Conservation (phyloP, 208 protist species). For the Trypanosoma boissoni region DNA sequence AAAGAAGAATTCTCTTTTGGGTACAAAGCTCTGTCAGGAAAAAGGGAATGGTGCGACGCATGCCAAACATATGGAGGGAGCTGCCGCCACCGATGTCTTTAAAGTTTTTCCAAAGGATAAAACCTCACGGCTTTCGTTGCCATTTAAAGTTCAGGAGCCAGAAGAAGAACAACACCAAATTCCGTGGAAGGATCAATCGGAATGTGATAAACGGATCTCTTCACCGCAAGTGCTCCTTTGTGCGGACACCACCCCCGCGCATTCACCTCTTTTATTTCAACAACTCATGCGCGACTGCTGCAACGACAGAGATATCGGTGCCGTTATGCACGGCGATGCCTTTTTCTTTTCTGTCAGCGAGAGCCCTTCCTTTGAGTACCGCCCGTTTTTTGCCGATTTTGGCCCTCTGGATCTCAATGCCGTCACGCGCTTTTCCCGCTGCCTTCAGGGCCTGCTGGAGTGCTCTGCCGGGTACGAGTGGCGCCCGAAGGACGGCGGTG, state of each 20-base stretch:
- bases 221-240: neutral
- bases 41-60: neutral
- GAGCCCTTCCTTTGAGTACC: constrained; percentile 68
- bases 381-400: constrained; percentile 92
- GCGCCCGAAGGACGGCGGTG: neutral
- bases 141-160: too few relatives aligned
- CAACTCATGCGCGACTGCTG: constrained; percentile 12
- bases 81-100: neutral
- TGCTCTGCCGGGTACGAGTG: constrained; percentile 25
- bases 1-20: neutral
- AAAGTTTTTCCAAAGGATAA: neutral
- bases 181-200: neutral
- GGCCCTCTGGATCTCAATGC: constrained; percentile 87
- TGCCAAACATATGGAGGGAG: neutral
- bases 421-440: constrained; percentile 63
- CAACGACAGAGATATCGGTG: constrained; percentile 4
- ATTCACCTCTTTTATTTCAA: constrained; percentile 4
- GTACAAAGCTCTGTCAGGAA: neutral
- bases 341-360: constrained; percentile 43
- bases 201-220: too few relatives aligned
- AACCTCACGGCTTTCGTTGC: neutral
- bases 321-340: constrained; percentile 24
- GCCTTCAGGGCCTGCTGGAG: constrained; percentile 40
- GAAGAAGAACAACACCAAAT: neutral
- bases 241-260: neutral